Base-by-base conservation (phyloP, 2,329 filamentous ascomycete genomes). In the Diaporthe helianthi region DNA sequence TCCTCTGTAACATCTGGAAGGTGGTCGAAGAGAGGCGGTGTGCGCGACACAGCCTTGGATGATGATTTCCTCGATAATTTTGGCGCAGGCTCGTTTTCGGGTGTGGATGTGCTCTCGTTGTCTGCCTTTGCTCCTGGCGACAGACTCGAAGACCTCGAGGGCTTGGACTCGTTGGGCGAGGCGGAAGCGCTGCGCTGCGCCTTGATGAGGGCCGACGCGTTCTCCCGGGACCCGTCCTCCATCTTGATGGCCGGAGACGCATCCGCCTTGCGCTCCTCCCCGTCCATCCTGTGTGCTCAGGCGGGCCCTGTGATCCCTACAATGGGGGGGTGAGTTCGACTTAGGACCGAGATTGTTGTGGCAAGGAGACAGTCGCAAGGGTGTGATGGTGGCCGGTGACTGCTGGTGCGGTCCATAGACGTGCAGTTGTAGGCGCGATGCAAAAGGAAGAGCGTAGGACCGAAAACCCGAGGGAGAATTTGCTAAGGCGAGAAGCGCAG, bases 1-100 rank as follows among this genome's bases (percentile, higher is more conserved):
- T 96, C 92, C 44, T 84, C 81, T 3, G 93, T 97, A 73, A 89
- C 90, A 79, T 98, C 91, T 47, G 92, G 90, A 36, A 95, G 83
- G 79, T 97, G 86, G 75, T 85, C 80, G 79, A 92, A 97, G 13
- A 97, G 83, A 66, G 84, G 84, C 65, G 90, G 85, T 69, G 90
- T 85, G 68, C 89, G 87, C 71, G 86, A 81, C 69, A 87, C 80
- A 61, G 89, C 79, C 79, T 93, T 97, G 74, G 92, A 89, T 24
- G 92, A 91, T 46, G 88, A 83, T 76, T 92, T 93, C 75, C 93
- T 91, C 73, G 90, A 86, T 69, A 92, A 83, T 80, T 93, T 96
- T 54, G 91, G 87, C 49, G 88, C 86, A 76, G 92, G 89, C 26
- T 75, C 76, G 41, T 81, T 81, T 67, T 83, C 83, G 33, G 83